Base-by-base conservation (phyloP, 164 flowering plant species). In the Stephania yunnanensis region DNA sequence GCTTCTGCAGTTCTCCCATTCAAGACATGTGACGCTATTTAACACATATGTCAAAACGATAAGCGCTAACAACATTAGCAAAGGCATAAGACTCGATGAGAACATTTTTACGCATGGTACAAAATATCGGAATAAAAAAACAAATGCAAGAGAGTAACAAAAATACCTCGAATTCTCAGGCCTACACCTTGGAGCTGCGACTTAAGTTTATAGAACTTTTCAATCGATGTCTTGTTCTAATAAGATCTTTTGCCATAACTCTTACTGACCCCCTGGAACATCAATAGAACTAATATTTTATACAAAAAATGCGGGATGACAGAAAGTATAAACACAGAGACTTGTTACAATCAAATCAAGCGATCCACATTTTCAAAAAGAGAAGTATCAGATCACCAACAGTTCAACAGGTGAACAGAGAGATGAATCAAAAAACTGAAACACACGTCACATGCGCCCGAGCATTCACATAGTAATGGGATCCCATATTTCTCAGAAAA, bases 181-280 rank as follows among this genome's bases (percentile, higher is more conserved):
- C 92, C 80, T 31, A 95, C 97, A 71, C 98, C 98, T n/a, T n/a
- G n/a, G n/a, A n/a, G n/a, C n/a, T n/a, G n/a, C n/a, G n/a, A n/a
- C n/a, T n/a, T n/a, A n/a, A n/a, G n/a, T n/a, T n/a, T n/a, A n/a
- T n/a, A n/a, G n/a, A n/a, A n/a, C n/a, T n/a, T n/a, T n/a, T n/a
- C n/a, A n/a, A n/a, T n/a, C n/a, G n/a, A n/a, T n/a, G n/a, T n/a
- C n/a, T n/a, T n/a, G n/a, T n/a, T n/a, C 98, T 86, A 48, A 95
- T 93, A 74, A 95, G 95, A 67, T 95, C 98, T 80, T 95, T 95
- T n/a, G 98, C 97, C 98, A 93, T 95, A 72, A 95, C 93, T 80
- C 85, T 95, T 45, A 93, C 98, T n/a, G 75, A 95, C 97, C 73
- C 97, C 95, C 98, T 95, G 88, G 42, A 82, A 82, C 77, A 84